Conservation (phyloP, 2,329 filamentous ascomycete species). For the Alternaria dauci region DNA sequence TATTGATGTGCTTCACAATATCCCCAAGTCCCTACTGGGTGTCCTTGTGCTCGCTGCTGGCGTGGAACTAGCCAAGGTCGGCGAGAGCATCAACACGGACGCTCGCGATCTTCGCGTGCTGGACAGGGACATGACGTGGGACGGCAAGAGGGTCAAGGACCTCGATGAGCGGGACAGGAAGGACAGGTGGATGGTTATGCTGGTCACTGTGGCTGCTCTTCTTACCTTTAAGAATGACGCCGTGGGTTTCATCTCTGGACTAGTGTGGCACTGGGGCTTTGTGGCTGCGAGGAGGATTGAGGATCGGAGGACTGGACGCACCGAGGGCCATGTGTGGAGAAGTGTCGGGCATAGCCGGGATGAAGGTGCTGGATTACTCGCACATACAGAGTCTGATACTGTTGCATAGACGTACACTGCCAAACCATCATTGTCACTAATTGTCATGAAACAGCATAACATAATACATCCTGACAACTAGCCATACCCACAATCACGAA, state of each 20-base stretch:
- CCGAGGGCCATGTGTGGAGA: constrained; percentile 37
- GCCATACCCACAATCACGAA: too few species aligned
- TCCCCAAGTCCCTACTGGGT: constrained; percentile 80
- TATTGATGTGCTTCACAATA: constrained; percentile 72
- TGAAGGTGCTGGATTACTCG: constrained; percentile 36
- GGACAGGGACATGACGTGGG: constrained; percentile 35
- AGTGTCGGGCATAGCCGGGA: constrained; percentile 24
- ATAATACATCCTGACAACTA: not conserved
- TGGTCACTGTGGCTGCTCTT: constrained; percentile 82
- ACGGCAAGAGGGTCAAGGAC: constrained; percentile 58
- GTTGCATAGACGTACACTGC: not conserved
- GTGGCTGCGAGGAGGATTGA: constrained; percentile 33
- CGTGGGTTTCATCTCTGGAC: constrained; percentile 82
- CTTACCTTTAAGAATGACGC: constrained; percentile 91
- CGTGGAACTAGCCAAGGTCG: constrained; percentile 85
- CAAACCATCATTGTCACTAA: not conserved
- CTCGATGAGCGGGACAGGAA: constrained; percentile 73
- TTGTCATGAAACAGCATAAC: not conserved
- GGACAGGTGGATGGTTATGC: constrained; percentile 87
- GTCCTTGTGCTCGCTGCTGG: constrained; percentile 92
- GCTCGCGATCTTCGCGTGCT: constrained; percentile 65
- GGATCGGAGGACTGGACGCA: constrained; percentile 31
- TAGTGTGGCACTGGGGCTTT: constrained; percentile 79
- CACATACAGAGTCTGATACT: constrained; percentile 41
- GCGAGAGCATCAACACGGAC: constrained; percentile 80